Base-by-base conservation (phyloP, 148 eudicot species). In the Beta vulgaris region DNA sequence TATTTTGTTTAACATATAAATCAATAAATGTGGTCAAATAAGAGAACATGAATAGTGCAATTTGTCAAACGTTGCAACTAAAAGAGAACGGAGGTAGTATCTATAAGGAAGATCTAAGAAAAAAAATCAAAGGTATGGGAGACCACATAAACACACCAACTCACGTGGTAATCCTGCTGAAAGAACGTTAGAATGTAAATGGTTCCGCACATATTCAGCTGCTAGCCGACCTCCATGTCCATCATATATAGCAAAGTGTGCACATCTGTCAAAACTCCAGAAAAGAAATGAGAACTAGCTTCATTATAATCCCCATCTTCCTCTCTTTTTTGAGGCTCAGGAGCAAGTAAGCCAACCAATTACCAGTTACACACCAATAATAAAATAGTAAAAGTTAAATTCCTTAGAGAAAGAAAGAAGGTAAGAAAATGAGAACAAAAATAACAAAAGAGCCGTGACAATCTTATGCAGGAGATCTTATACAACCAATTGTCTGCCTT, bases 161-260 rank as follows among this genome's bases (percentile, higher is more conserved):
- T 91, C 97, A 91, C 93, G 97, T 91, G 93, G 92, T 86, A 91
- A 89, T 89, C 97, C 97, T 35, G 90, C 97, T n/a, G 85, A 81
- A 65, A 89, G 86, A 81, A 91, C 91, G 77, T 85, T 87, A 39
- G 63, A 49, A 78, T 89, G 93, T 77, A 91, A 78, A 84, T 91
- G 89, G 68, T 87, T 88, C 82, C 87, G 93, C 0, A 86, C 92
- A 78, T 88, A 91, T 80, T 89, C 92, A 70, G 93, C 97, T 49
- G 97, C 97, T 73, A 85, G 71, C 37, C 91, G 89, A 74, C 97
- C 97, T 75, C 97, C 97, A 77, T 91, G 97, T 73, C 97, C 97
- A 83, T 91, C 97, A 78, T 89, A 91, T 66, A 91, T 73, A 29
- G 97, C 93, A 89, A 82, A 89, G 80, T 91, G 93, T 19, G 92